Base-by-base conservation (phyloP, 106 monocot genomes). In the Hemerocallis citrina region DNA sequence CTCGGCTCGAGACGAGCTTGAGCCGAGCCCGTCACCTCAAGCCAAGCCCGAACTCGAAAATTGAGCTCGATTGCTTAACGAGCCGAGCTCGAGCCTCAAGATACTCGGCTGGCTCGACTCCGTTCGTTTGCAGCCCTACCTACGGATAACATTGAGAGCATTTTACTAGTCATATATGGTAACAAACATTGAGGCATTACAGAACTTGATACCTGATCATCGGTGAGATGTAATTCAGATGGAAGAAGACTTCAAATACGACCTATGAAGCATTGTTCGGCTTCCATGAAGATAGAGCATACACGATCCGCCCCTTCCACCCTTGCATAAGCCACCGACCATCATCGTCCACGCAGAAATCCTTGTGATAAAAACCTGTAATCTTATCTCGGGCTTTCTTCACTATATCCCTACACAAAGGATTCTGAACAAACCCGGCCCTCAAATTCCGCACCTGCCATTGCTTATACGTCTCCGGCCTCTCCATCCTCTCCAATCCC, bases 381-480 rank as follows among this genome's bases (percentile, higher is more conserved):
- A 78, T 72, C 38, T 10, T 68, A 29, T 58, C 23, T 28, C 33
- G 72, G 13, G 42, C 40, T 57, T 57, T 60, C 58, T 72, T 63
- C 54, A 61, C 14, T 4, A 67, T 56, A 6, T 72, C 45, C 3
- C 19, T 17, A 28, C 63, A 55, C 37, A 78, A 21, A 5, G 72
- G 62, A 3, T 62, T 61, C 23, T 72, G 77, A 6, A 16, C 25
- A n/a, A 78, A 72, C 21, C 77, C 77, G 34, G 77, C 72, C 52
- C 71, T 62, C 15, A 68, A 6, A 32, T 41, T 67, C 52, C 72
- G 72, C 45, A 47, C 28, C n/a, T 67, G 72, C 72, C 54, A 67
- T 47, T 78, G 65, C 55, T 68, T 78, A 36, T 78, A 78, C 11
- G 72, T 72, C 39, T 78, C 72, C 7, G 77, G 77, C 40, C 67